Base-by-base conservation (phyloP, 495 filamentous ascomycete genomes). In the Poronia punctata region DNA sequence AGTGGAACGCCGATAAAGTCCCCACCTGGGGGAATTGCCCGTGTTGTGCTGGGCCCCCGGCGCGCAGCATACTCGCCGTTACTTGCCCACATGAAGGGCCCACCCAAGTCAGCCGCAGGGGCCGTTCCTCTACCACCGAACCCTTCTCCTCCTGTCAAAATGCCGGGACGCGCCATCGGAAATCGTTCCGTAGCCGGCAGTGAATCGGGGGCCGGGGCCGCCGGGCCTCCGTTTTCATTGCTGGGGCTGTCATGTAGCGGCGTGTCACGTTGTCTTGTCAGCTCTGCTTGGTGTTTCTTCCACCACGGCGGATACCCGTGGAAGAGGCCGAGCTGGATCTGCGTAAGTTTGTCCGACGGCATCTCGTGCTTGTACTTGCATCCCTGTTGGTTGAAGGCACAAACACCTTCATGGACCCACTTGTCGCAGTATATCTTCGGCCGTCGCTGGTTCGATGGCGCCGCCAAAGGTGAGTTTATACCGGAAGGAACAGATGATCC, bases 311-410 rank as follows among this genome's bases (percentile, higher is more conserved):
- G 72, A 18, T 67, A 57, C 10, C 72, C 72, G 27, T 73, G 63
- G 50, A 72, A 74, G 11, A 77, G 55, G 8, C 88, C 88, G 8
- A 90, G 68, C 22, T 62, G 59, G 27, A 72, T 62, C 46, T 89
- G 70, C 34, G 74, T 81, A 0, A 57, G 63, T 22, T 48, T 50
- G 28, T 83, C 79, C 16, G 62, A 59, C 1, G 88, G 88, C 78
- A 94, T 90, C 53, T 89, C 82, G 54, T 95, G 88, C 61, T 83
- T 84, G 66, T 77, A 95, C 48, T 81, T 70, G 61, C 88, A 94
- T 3, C 88, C 88, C 53, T 88, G 80, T 56, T 90, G 83, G 25
- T 71, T 77, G 60, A 84, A 95, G 51, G 84, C 83, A 59, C 88
- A 95, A 36, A 82, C 76, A 22, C 88, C 88, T 31, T 80, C 79